Base-by-base conservation (phyloP, 768 basidiomycete species). In the Suillus occidentalis region DNA sequence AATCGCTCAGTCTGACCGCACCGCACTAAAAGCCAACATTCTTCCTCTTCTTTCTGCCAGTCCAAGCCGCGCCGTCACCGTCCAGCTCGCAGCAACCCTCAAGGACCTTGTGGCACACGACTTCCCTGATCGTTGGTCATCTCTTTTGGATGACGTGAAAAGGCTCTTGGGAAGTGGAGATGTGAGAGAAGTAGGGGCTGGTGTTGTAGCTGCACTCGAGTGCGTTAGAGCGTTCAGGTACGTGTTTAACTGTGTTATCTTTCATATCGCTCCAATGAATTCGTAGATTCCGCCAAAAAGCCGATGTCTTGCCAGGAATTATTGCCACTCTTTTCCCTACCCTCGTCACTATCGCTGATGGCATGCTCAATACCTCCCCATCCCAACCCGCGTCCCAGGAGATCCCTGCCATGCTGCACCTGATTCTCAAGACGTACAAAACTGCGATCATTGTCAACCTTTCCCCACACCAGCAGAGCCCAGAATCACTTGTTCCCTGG, bases 401-500 rank as follows among this genome's bases (percentile, higher is more conserved):
- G 64, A 89, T 91, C 60, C 93, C 93, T 1, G 84, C 87, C 1
- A 89, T 95, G 81, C 81, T 96, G 37, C 94, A 95, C 71, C 83
- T 94, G 61, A 91, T 96, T 65, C 81, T 95, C 66, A 96, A 97
- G 72, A 84, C 91, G 0, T 97, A 97, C 82, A 91, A 88, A 72
- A 89, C 88, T 0, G 89, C 88, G 57, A 91, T 93, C 73, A 82
- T 89, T n/a, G 82, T 91, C 45, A 84, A 88, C 62, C 82, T 97
- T 25, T 87, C 86, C 62, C 61, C 73, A 7, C 91, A 93, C 68
- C 94, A 95, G 67, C 94, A 94, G 72, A 85, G 80, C 66, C 72
- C 84, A 0, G 89, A 89, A 59, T 89, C 88, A 60, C 81, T 96
- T 55, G 88, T 95, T 20, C 92, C 94, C 0, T 97, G 95, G 95